Base-by-base conservation (phyloP, 73 alveolate genomes). In the Tetrahymena malaccensis region DNA sequence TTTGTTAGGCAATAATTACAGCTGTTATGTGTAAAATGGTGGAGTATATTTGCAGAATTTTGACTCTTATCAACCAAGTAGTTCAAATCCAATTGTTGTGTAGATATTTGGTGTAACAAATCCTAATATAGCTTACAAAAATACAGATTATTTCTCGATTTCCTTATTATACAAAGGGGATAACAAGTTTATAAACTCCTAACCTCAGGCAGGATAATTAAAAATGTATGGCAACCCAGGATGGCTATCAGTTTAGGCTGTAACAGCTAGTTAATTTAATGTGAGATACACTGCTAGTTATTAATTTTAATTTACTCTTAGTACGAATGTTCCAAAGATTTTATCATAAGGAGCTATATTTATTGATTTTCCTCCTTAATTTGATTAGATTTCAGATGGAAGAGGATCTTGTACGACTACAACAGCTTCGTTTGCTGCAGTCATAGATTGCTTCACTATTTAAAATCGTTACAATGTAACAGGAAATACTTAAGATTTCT, bases 211-310 rank as follows among this genome's bases (percentile, higher is more conserved):
- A 12, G 95, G 95, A 43, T 55, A 85, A 95, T 95, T 95, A 16
- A 34, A 94, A 43, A 85, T 95, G 55, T 50, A 84, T 0, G 27
- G 95, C 16, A 95, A 94, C 15, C 97, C 97, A 31, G 97, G 97
- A 31, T 95, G 97, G 97, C 85, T 94, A 33, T 94, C 97, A 0
- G 93, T 95, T 85, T 43, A 85, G 35, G 34, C 85, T 16, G 40
- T 95, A 21, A 43, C 84, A 85, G 57, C 94, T 8, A 43, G 85
- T 16, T 55, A 93, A 19, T 95, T 27, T 44, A 44, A 95, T 44
- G 97, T 95, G 21, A 95, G 97, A 50, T 95, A 94, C 94, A 85
- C 93, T 95, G 70, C 95, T 43, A 89, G 95, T 9, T 95, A 95
- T 35, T 85, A 50, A 35, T 85, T 95, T 95, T 33, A 94, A 0